Base-by-base conservation (phyloP, 805 yeast genomes). In the Alloascoidea africana region DNA sequence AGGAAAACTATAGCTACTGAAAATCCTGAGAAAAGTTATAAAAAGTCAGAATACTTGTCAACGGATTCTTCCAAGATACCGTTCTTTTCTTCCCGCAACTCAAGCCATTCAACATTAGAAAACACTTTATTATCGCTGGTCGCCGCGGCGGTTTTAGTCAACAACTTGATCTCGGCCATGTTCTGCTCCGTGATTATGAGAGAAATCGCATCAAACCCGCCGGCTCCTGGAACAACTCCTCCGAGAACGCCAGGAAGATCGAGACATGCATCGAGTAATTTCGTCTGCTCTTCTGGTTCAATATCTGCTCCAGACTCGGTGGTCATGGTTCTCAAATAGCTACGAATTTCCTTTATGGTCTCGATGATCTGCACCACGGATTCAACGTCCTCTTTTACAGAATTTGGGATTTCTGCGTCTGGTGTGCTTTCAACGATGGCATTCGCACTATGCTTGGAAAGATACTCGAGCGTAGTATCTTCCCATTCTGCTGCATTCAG, bases 161-260 rank as follows among this genome's bases (percentile, higher is more conserved):
- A 48, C 17, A 39, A 27, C 18, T 42, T 38, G 34, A 73, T 60
- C 6, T 46, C 42, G 2, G 48, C 54, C 2, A 69, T 52, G 2
- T 69, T 53, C 1, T 55, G 49, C 17, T 68, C 72, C 2, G 69
- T 63, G 2, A 79, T 77, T 17, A 91, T 55, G 17, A 89, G 49
- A 39, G 93, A 71, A 14, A 91, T 71, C 1, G 98, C 98, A 60
- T 91, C 98, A 52, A 76, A 81, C 0, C 98, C 98, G 17, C 98
- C 98, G 0, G 98, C 98, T 2, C 98, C 98, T 0, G 98, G 98
- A 3, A 91, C 94, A 23, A 91, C 87, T n/a, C 95, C 96, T 0
- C 95, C 94, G 14, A 89, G 47, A 18, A 85, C 91, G 13, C 98
- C 98, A 0, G 61, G 62, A 15, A 83, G 51, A 5, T 40, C 34